Conservation (phyloP, 2,329 filamentous ascomycete genomes). For the Microthyrium microscopicum region DNA sequence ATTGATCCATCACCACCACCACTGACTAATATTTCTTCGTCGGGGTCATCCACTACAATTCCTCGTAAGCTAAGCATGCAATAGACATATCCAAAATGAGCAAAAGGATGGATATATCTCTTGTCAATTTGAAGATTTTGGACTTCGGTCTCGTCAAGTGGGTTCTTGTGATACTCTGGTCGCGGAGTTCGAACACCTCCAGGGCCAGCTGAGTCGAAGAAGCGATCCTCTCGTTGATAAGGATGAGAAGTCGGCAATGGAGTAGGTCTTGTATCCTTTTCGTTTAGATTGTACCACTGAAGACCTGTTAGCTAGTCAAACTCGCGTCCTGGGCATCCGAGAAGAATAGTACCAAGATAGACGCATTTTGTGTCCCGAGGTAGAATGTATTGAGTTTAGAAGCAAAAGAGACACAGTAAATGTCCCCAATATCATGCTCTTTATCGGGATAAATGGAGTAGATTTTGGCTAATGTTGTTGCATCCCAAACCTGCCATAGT, state of each 20-base stretch:
- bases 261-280: slow-evolving; percentile 41
- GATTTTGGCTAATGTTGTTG: slow-evolving; percentile 54
- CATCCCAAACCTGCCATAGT: slow-evolving; percentile 55
- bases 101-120: slow-evolving; percentile 69
- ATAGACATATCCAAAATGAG: slow-evolving; percentile 90
- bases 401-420: slow-evolving; percentile 90
- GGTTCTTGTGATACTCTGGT: slow-evolving; percentile 40
- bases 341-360: slow-evolving; percentile 60
- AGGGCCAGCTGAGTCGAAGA: slow-evolving; percentile 82
- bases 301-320: slow-evolving; percentile 13
- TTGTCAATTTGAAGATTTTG: slow-evolving; percentile 66
- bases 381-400: slow-evolving; percentile 65
- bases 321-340: slow-evolving; percentile 4
- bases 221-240: slow-evolving; percentile 62
- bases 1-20: slow-evolving; percentile 89
- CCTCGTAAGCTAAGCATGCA: slow-evolving; percentile 80
- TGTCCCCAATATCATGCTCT: slow-evolving; percentile 86
- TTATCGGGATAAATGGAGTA: slow-evolving; percentile 89
- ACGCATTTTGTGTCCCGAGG: slow-evolving; percentile 84
- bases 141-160: slow-evolving; percentile 36
- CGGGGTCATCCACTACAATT: slow-evolving; percentile 42
- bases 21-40: slow-evolving; percentile 68
- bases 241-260: slow-evolving; percentile 54
- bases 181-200: slow-evolving; percentile 66
- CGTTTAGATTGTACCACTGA: slow-evolving; percentile 62